Base-by-base conservation (phyloP, 2,329 filamentous ascomycete genomes). In the Fusarium kyushuense region DNA sequence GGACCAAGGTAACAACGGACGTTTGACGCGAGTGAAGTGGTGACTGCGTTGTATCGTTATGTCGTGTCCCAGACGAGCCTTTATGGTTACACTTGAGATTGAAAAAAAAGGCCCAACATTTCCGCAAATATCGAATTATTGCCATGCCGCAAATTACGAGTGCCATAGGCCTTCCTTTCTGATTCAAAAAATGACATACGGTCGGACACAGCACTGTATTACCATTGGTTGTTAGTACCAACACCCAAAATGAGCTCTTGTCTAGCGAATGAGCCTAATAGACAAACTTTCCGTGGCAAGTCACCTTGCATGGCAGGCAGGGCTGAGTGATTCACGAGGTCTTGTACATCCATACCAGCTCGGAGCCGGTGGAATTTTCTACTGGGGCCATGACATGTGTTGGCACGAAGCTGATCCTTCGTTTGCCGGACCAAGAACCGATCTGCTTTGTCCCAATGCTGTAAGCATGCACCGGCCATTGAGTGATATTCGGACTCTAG, bases 351-450 rank as follows among this genome's bases (percentile, higher is more conserved):
- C 58, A 65, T 66, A 47, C 47, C 65, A 56, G 52, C 40, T 66
- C 42, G 14, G 61, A 53, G n/a, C 29, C 27, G 38, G 52, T 63
- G 61, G 66, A 65, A 69, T 67, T 52, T 63, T 62, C 48, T 42
- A 10, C 46, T 58, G 42, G 32, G 54, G 55, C 40, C 32, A 67
- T 57, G 60, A 21, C 60, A 53, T 63, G 14, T 43, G 38, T 49
- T 42, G 64, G 59, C 42, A 65, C 32, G 58, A 27, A 65, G 33
- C 25, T 57, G 52, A 58, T 38, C 35, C 29, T 49, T 63, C 35
- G 49, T 48, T 35, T 33, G 30, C 47, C 47, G 47, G 25, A 51
- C 21, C 47, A 49, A 36, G 36, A 41, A 46, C 59, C 38, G 51
- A 58, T 55, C 51, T 61, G 23, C 25, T 45, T 29, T 46, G 29